These are phyloP conservation scores for Kluyveromyces siamensis DNA, from an alignment of 805 yeast species.

Conservation along the genomic window DNA sequence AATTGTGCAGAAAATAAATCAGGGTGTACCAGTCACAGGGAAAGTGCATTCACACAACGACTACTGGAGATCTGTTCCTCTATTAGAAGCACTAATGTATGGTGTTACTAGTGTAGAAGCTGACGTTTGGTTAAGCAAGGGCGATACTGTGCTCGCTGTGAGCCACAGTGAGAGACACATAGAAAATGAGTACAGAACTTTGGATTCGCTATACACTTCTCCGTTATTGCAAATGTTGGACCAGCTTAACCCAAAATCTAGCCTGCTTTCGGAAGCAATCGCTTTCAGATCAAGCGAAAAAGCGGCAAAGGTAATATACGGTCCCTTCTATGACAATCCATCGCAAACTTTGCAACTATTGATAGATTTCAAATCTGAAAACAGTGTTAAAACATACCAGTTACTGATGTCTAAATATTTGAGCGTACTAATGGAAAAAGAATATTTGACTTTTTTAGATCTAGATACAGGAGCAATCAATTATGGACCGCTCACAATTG, in stretches of 20 bases:
- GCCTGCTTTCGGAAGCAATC: conserved; percentile 10
- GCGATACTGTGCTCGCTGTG: conserved; percentile 40
- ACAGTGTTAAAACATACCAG: conserved; percentile 33
- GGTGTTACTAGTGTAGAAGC: conserved; percentile 58
- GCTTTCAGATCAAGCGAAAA: conserved; percentile 6
- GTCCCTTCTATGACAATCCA: conserved; percentile 37
- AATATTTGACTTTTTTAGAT: conserved; percentile 44
- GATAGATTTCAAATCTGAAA: conserved; percentile 55
- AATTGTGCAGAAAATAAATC: conserved; percentile 16
- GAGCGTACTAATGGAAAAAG: conserved; percentile 37
- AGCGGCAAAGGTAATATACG: conserved; percentile 15
- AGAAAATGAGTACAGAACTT: conserved; percentile 33
- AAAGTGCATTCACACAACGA: conserved; percentile 60
- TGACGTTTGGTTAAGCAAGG: conserved; percentile 46
- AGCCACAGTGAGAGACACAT: conserved; percentile 51
- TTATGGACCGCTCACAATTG: conserved; percentile 50
- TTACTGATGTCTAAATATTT: conserved; percentile 36
- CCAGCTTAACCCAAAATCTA: conserved; percentile 33
- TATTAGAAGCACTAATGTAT: conserved; percentile 42
- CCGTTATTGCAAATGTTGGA: conserved; percentile 43
- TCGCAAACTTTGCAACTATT: conserved; percentile 48
- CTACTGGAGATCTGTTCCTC: conserved; percentile 52
- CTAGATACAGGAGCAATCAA: conserved; percentile 24
- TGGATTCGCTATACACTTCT: conserved; percentile 42
- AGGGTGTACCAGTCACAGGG: conserved; percentile 15